Base-by-base conservation (phyloP, 2,329 filamentous ascomycete genomes). In the Apiospora koreana region DNA sequence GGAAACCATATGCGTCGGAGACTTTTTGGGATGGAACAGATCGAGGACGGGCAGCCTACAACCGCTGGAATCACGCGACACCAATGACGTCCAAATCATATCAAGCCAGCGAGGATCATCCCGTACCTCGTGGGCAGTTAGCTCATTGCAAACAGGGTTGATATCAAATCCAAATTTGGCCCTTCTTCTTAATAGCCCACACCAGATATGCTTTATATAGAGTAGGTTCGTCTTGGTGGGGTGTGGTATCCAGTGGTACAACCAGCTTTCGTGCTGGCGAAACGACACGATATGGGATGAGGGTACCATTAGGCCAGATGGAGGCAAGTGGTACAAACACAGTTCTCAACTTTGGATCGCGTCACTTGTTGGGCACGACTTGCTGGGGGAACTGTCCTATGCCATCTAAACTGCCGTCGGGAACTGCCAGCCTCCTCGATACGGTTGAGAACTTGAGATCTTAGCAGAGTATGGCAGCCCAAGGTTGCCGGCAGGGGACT, bases 1-100 rank as follows among this genome's bases (percentile, higher is more conserved):
- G 65, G 65, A 67, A 67, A 67, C 65, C 25, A 31, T 46, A 18
- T 21, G 42, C 35, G 65, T 67, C 65, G 25, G 65, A 67, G 41
- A 67, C 31, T 62, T 31, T 38, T 38, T 62, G 54, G 54, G 54
- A 35, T 62, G 54, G 54, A 62, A 62, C 54, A 62, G 54, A 38
- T 62, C 54, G 54, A 62, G 54, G 54, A 62, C 54, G 54, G 54
- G 38, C 54, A 6, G 31, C 23, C 38, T n/a, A n/a, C 54, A 62
- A 62, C 54, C 54, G 54, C 54, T 18, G 54, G 54, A n/a, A n/a
- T 38, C 28, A 62, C 31, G 54, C 28, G 28, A 62, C 54, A 38
- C 54, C 54, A 62, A 38, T 62, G 54, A 62, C 54, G 54, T 62
- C 54, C 54, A 35, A 62, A 21, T 18, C 54, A 35, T 21, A 62